Evolutionary conservation across 225 moss, liverwort and hornwort genomes (phyloP), one percentile per base, ranked within the genome.

Genomic region (Bryum argenteum): DNA sequence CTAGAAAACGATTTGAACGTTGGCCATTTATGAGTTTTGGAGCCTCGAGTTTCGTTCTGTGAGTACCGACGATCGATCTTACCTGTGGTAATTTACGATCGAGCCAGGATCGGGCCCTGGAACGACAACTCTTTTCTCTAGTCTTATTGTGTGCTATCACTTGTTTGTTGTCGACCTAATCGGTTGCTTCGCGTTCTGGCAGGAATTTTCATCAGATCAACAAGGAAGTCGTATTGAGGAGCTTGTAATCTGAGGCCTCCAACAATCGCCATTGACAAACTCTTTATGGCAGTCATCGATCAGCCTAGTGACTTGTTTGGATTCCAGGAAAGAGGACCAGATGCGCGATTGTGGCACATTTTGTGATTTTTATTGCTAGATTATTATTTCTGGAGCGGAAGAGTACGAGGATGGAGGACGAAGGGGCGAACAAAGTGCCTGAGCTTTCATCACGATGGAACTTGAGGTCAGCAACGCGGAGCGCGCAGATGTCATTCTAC

Each of bases 371-470:
- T 16, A 33, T 67, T 22, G 56, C 60, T 66, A 45, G 28, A 40
- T 26, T 40, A 20, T 60, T 57, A 54, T 26, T 54, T 60, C 33
- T 38, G 75, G 50, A 58, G 23, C 59, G 47, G 65, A 57, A 56
- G 42, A 38, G 58, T n/a, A n/a, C n/a, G 20, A 82, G 18, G 52
- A 77, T 82, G 79, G 77, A 79, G 22, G 33, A 33, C 33, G 33
- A 33, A 33, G 67, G 38, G 47, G 37, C 1, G 55, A 68, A 58
- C 15, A 63, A 77, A 28, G 19, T 73, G 52, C 58, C 64, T 8
- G 78, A 78, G 66, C 50, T 54, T 20, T 56, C 79, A 2, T 61
- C 83, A 38, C 81, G 42, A 78, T 87, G 84, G 87, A 74, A 58
- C 50, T 74, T 74, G 50, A 87, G 71, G 65, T 58, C 61, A 14